Percentiles rank a stretch among this genome's conserved stretches.
These are phyloP conservation scores for Tubosaeta brunneosetosa DNA, from an alignment of 768 basidiomycete species.

Conservation along the genomic window DNA sequence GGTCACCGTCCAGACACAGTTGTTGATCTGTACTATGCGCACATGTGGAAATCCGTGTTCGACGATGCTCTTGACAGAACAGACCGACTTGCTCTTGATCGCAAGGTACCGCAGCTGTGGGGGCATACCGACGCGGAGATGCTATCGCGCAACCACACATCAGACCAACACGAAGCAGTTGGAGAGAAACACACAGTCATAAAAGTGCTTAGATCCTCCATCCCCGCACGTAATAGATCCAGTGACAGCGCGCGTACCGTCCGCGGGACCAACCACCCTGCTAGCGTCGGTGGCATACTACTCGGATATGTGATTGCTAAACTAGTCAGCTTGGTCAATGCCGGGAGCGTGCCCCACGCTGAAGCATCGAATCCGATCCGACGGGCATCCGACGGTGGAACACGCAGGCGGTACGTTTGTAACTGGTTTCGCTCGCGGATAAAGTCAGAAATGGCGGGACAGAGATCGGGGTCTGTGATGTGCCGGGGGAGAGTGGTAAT, in stretches of 20 bases:
- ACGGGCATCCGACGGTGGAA: constrained; percentile 40
- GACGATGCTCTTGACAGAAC: constrained; percentile 39
- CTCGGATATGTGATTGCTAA: constrained; percentile 60
- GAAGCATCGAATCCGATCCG: constrained; percentile 64
- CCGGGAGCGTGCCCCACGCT: constrained; percentile 67
- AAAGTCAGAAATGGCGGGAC: constrained; percentile 66
- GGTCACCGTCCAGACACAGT: constrained; percentile 50
- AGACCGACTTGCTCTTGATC: constrained; percentile 45
- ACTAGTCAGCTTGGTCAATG: constrained; percentile 44
- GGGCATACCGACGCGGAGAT: constrained; percentile 57
- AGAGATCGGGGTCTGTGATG: constrained; percentile 54
- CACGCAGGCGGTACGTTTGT: constrained; percentile 48
- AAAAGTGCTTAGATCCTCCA: constrained; percentile 41
- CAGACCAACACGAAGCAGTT: neutral
- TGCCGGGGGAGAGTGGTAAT: constrained; percentile 42
- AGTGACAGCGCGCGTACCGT: constrained; percentile 45
- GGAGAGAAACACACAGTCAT: constrained; percentile 32
- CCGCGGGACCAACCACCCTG: constrained; percentile 64
- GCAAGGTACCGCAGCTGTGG: constrained; percentile 50
- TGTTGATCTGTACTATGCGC: constrained; percentile 51
- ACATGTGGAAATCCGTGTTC: constrained; percentile 62
- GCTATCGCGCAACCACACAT: constrained; percentile 32
- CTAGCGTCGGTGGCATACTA: constrained; percentile 60
- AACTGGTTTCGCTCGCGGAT: constrained; percentile 52
- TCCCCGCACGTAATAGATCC: constrained; percentile 31